phyloP scores from a whole-genome alignment of 1,139 yeast species.

The Tardiomyces digboiensis region DNA sequence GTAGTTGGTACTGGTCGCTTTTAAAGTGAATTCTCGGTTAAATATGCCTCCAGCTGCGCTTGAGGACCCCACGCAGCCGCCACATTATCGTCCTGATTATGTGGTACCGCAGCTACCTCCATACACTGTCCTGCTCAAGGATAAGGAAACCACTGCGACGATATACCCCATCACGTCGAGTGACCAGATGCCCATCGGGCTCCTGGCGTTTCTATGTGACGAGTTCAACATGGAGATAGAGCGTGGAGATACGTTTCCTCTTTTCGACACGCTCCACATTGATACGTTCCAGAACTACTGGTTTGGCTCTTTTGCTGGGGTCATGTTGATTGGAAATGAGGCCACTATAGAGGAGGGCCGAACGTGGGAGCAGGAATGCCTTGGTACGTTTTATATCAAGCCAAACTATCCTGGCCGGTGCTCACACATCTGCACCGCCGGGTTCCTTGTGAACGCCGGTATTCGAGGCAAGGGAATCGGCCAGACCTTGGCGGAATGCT shows the following conservation, averaged over 20 bases:
- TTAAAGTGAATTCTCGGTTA: not conserved
- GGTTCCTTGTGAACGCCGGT: slow-evolving; percentile 84
- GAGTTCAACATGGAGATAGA: slow-evolving; percentile 92
- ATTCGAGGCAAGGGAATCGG: slow-evolving; percentile 94
- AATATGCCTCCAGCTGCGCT: slow-evolving; percentile 26
- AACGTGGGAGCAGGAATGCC: slow-evolving; percentile 85
- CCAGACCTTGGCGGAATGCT: slow-evolving; percentile 70
- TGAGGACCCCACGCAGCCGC: slow-evolving; percentile 35
- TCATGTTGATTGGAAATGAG: slow-evolving; percentile 62
- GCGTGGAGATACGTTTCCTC: slow-evolving; percentile 81
- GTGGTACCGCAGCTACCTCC: slow-evolving; percentile 17
- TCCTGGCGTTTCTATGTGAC: slow-evolving; percentile 74
- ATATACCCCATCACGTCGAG: slow-evolving; percentile 73
- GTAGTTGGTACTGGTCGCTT: too few species aligned
- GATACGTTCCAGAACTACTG: slow-evolving; percentile 74
- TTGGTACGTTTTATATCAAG: slow-evolving; percentile 75
- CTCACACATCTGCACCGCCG: slow-evolving; percentile 88
- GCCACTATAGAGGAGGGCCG: slow-evolving; percentile 29
- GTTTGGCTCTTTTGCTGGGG: slow-evolving; percentile 76
- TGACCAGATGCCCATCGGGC: slow-evolving; percentile 59
- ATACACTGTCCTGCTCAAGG: slow-evolving; percentile 67
- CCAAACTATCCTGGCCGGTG: slow-evolving; percentile 93
- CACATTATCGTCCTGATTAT: slow-evolving; percentile 34
- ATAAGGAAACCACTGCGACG: slow-evolving; percentile 88
- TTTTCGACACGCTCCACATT: slow-evolving; percentile 63